Evolutionary conservation across 768 basidiomycete species (phyloP).

Genomic region (Kwoniella bestiolae): DNA sequence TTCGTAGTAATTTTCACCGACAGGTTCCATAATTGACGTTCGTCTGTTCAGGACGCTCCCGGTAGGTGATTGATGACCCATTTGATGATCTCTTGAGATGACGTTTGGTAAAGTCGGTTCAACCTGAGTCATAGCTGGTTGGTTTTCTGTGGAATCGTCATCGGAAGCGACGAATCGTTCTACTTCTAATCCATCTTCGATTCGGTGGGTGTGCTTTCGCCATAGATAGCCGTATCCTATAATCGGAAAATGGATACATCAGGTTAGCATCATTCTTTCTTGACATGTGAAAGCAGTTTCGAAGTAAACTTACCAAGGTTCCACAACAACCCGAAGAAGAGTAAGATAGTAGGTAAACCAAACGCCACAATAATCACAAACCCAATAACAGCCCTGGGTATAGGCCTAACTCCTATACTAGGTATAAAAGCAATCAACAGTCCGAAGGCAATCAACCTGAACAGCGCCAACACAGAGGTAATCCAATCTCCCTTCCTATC

Average conservation of each 20-base stretch:
- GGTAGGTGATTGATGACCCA: neutral
- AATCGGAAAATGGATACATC: neutral
- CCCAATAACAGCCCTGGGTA: constrained; percentile 80
- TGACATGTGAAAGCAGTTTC: too few relatives aligned
- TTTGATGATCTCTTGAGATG: constrained; percentile 7
- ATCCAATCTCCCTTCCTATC: constrained; percentile 75
- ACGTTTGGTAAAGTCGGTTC: constrained; percentile 22
- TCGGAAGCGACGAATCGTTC: constrained; percentile 42
- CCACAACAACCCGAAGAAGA: constrained; percentile 70
- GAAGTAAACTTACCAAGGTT: constrained; percentile 59
- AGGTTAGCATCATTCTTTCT: too few relatives aligned
- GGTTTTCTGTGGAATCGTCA: constrained; percentile 37
- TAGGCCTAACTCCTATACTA: constrained; percentile 67
- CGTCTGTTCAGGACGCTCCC: constrained; percentile 13
- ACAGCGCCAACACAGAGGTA: constrained; percentile 68
- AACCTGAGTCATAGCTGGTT: constrained; percentile 43
- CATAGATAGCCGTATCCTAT: constrained; percentile 54
- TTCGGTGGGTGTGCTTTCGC: constrained; percentile 49
- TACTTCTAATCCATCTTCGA: constrained; percentile 56
- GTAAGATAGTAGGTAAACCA: constrained; percentile 70
- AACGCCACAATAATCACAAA: constrained; percentile 73
- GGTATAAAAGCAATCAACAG: constrained; percentile 78
- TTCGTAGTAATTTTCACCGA: constrained; percentile 30
- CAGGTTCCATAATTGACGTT: constrained; percentile 35
- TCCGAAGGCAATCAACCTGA: constrained; percentile 71